A percentile compares a stretch with the other conserved stretches of the same genome.
phyloP scores from a whole-genome alignment of 805 yeast genomes.

The Myxozyma geophila region DNA sequence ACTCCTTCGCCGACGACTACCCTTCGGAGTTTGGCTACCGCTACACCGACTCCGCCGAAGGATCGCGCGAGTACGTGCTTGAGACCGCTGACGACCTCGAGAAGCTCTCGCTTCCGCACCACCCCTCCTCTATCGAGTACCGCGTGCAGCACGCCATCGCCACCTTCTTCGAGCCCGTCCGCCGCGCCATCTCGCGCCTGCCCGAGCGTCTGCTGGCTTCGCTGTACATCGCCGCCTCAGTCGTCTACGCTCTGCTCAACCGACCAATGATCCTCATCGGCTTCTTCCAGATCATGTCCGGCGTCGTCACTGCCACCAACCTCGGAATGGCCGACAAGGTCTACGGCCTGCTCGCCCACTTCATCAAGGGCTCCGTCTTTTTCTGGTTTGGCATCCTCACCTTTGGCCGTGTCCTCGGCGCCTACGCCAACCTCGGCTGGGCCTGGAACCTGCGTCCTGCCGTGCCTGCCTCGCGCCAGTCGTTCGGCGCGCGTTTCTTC shows the following conservation, averaged over 20 bases:
- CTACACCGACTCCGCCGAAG: slow-evolving; percentile 44
- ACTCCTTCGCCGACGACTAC: slow-evolving; percentile 6
- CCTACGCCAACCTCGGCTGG: slow-evolving; percentile 75
- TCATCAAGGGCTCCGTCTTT: slow-evolving; percentile 94
- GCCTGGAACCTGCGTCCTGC: slow-evolving; percentile 73
- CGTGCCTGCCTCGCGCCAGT: slow-evolving; percentile 30
- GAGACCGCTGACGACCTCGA: slow-evolving; percentile 30
- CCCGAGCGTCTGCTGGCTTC: slow-evolving; percentile 38
- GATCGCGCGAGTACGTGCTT: slow-evolving; percentile 36
- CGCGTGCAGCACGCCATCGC: slow-evolving; percentile 30
- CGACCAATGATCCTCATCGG: slow-evolving; percentile 68
- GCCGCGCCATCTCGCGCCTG: slow-evolving; percentile 27
- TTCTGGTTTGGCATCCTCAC: slow-evolving; percentile 73
- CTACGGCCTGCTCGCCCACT: slow-evolving; percentile 88
- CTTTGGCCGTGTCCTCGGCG: slow-evolving; percentile 88
- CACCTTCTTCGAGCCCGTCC: slow-evolving; percentile 23
- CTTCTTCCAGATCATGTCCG: slow-evolving; percentile 59
- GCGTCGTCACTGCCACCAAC: slow-evolving; percentile 66
- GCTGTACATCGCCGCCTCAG: slow-evolving; percentile 43
- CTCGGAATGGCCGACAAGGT: slow-evolving; percentile 70
- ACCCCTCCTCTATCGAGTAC: slow-evolving; percentile 29
- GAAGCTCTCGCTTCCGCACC: slow-evolving; percentile 24
- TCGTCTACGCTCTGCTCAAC: slow-evolving; percentile 58
- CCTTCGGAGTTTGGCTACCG: slow-evolving; percentile 31
- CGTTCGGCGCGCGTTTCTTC: slow-evolving; percentile 51